Conservation (phyloP, 768 basidiomycete genomes). For the Pholiota microspora region DNA sequence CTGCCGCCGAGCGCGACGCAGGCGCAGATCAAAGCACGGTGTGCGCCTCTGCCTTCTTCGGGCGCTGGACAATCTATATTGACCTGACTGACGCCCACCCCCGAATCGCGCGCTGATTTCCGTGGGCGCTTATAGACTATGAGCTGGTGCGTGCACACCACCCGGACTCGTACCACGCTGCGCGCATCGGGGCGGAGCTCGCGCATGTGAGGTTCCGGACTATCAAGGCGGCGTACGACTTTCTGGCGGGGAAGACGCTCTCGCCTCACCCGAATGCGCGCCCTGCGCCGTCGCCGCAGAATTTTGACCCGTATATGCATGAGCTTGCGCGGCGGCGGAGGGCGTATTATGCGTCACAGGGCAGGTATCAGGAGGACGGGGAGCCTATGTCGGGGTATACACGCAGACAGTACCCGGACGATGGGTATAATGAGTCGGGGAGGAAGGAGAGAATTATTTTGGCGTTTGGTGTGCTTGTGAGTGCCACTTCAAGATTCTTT, state of each 20-base stretch:
- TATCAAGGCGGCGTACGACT: conserved; percentile 64
- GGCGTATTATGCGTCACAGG: conserved; percentile 33
- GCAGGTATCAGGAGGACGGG: conserved; percentile 8
- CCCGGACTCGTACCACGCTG: conserved; percentile 57
- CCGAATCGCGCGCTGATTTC: background rate
- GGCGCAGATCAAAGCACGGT: conserved; percentile 63
- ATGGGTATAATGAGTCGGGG: background rate
- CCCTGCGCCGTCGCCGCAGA: conserved; percentile 15
- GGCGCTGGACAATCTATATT: background rate
- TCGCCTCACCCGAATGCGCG: conserved; percentile 25
- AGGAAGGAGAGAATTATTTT: background rate
- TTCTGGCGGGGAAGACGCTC: conserved; percentile 38
- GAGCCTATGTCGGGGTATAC: conserved; percentile 11
- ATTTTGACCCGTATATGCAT: conserved; percentile 42
- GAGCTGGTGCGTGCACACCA: conserved; percentile 73
- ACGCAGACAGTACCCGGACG: background rate
- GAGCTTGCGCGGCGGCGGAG: conserved; percentile 53
- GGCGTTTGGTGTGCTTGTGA: background rate
- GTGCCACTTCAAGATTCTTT: background rate
- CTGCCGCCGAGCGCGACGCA: conserved; percentile 53
- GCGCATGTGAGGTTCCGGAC: conserved; percentile 63
- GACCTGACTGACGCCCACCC: background rate
- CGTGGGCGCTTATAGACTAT: conserved; percentile 59
- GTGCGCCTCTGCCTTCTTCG: conserved; percentile 38
- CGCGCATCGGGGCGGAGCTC: conserved; percentile 36